phyloP scores from a whole-genome alignment of 306 rosid genomes.

The Leucaena leucocephala region DNA sequence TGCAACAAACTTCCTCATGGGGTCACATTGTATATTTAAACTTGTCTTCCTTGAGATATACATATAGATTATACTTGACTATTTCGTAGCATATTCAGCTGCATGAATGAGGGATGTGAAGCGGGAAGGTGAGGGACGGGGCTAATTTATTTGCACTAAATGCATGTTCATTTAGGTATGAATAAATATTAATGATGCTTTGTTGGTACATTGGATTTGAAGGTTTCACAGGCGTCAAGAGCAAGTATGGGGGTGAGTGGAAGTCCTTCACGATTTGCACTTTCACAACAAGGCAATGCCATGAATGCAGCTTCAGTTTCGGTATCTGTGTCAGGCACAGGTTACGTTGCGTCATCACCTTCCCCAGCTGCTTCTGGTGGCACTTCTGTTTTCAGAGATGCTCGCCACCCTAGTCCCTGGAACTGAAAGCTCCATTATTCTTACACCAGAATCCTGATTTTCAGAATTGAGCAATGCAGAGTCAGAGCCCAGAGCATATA shows the following conservation, averaged over 20 bases:
- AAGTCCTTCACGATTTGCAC: slow-evolving; percentile 82
- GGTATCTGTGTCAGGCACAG: slow-evolving; percentile 59
- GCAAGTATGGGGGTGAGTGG: slow-evolving; percentile 55
- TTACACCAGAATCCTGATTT: background rate
- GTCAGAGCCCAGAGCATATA: background rate
- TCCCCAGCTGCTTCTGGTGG: slow-evolving; percentile 77
- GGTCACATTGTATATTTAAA: background rate
- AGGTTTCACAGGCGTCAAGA: slow-evolving; percentile 78
- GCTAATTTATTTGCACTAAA: no score
- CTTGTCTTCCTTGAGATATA: background rate
- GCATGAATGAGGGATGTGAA: no score
- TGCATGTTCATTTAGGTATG: background rate
- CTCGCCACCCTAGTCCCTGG: slow-evolving; percentile 74
- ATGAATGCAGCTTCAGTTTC: slow-evolving; percentile 64
- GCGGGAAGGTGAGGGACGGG: no score
- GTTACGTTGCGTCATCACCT: slow-evolving; percentile 60
- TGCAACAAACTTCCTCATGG: background rate
- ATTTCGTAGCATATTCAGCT: slow-evolving; percentile 7
- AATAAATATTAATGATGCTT: slow-evolving; percentile 14
- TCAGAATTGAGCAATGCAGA: slow-evolving; percentile 2
- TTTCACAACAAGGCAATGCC: slow-evolving; percentile 61
- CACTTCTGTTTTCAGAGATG: slow-evolving; percentile 62
- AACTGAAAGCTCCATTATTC: slow-evolving; percentile 33
- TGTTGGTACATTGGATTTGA: slow-evolving; percentile 37
- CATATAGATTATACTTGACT: background rate